A percentile compares a stretch with the other conserved stretches of the same genome.
Conservation (phyloP, 2,329 filamentous ascomycete genomes). For the Alternaria panax region DNA sequence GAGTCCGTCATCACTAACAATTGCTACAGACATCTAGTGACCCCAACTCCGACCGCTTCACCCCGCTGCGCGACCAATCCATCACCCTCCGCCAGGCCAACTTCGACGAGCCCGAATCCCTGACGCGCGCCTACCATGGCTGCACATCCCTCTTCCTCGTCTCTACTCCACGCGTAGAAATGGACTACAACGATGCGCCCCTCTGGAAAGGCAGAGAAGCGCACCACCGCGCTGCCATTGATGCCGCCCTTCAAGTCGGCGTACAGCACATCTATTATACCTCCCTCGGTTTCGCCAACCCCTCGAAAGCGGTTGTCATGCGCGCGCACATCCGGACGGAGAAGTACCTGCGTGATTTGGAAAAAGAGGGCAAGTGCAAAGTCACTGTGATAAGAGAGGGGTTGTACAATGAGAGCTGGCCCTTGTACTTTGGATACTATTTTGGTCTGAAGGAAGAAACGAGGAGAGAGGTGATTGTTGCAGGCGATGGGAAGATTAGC, state of each 20-base stretch:
- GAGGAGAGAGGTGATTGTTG: conserved; percentile 49
- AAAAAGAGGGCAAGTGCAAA: conserved; percentile 23
- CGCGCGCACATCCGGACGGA: conserved; percentile 57
- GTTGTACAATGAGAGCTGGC: conserved; percentile 58
- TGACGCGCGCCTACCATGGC: conserved; percentile 47
- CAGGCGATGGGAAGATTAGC: conserved; percentile 52
- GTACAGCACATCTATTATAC: conserved; percentile 58
- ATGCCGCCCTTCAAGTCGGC: conserved; percentile 51
- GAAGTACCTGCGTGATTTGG: conserved; percentile 46
- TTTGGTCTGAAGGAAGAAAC: conserved; percentile 44
- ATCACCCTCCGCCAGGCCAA: conserved; percentile 49
- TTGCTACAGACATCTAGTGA: conserved; percentile 31
- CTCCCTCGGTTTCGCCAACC: conserved; percentile 53
- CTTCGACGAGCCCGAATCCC: conserved; percentile 49
- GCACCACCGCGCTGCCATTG: conserved; percentile 54
- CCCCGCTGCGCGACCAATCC: conserved; percentile 37
- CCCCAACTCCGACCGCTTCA: conserved; percentile 30
- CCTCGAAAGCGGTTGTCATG: conserved; percentile 55
- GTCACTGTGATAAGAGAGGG: conserved; percentile 55
- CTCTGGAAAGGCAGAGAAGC: conserved; percentile 53
- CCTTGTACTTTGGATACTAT: conserved; percentile 57
- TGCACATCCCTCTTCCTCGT: conserved; percentile 56
- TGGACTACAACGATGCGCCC: conserved; percentile 55
- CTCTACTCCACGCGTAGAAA: conserved; percentile 53
- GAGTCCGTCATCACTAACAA: not conserved